phyloP scores from a whole-genome alignment of 2,329 filamentous ascomycete genomes.

The Cordyceps cicadae region DNA sequence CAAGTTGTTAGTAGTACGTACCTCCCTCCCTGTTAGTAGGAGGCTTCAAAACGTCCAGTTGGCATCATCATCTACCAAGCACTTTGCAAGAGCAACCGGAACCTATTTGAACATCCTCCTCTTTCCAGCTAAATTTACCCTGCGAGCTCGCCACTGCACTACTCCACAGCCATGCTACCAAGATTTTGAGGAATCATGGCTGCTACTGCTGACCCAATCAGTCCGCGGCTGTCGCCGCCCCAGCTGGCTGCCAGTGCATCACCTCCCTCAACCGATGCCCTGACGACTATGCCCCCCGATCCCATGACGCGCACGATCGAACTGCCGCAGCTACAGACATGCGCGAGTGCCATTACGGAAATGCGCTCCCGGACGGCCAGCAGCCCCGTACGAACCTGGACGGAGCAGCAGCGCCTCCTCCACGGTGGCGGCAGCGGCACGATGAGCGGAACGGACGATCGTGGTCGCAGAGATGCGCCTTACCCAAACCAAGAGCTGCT shows the following conservation, averaged over 20 bases:
- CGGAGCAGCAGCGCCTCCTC: conserved; percentile 3
- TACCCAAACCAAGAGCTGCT: neutral
- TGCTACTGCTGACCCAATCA: conserved; percentile 18
- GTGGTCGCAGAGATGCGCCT: conserved; percentile 1
- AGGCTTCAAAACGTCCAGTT: neutral
- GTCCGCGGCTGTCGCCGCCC: conserved; percentile 13
- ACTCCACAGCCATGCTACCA: neutral
- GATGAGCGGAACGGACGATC: neutral
- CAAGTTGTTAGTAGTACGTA: neutral
- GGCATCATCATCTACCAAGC: conserved; percentile 7
- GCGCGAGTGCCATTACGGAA: neutral
- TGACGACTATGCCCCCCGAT: neutral
- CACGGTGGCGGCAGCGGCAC: neutral
- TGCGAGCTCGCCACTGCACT: neutral
- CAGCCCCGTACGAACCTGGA: conserved; percentile 8
- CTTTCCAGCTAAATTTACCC: neutral
- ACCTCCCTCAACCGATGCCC: neutral
- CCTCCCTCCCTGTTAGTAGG: too few species aligned
- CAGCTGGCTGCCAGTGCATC: neutral
- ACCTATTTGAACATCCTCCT: neutral
- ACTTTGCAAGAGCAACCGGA: neutral
- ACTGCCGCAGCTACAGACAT: neutral
- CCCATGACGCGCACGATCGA: neutral
- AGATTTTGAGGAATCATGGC: conserved; percentile 13
- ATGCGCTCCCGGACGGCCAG: conserved; percentile 5